Conservation (phyloP, 1,284 basidiomycete species). For the Leccinum colubrinum region DNA sequence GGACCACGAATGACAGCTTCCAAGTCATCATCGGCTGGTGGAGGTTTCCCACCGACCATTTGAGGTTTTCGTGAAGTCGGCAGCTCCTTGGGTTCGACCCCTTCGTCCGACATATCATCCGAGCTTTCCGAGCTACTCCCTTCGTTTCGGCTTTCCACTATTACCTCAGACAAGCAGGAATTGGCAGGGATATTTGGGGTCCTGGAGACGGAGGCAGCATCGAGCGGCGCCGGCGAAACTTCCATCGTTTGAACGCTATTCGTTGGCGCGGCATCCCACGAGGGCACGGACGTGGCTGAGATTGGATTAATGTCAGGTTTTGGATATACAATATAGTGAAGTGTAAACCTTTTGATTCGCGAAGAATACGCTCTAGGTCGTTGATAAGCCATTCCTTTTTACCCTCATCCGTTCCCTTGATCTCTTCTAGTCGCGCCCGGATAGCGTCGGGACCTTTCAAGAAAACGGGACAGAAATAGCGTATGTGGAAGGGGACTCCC, state of each 20-base stretch:
- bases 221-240: not conserved
- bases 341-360: conserved; percentile 18
- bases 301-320: conserved; percentile 2
- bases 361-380: conserved; percentile 35
- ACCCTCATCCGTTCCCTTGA: conserved; percentile 27
- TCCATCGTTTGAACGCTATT: not conserved
- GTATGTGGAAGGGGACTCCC: conserved; percentile 37
- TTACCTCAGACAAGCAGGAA: conserved; percentile 30
- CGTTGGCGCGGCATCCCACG: not conserved
- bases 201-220: conserved; percentile 1
- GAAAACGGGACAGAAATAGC: conserved; percentile 42
- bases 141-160: conserved; percentile 32
- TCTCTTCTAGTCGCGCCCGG: conserved; percentile 38
- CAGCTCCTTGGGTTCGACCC: conserved; percentile 3
- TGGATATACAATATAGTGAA: not conserved
- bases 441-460: conserved; percentile 38
- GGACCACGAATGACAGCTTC: conserved; percentile 50
- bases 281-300: conserved; percentile 1
- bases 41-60: conserved; percentile 5
- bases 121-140: conserved; percentile 35
- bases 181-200: conserved; percentile 22
- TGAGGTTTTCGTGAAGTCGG: conserved; percentile 3
- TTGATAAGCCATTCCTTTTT: conserved; percentile 33
- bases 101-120: conserved; percentile 17
- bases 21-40: conserved; percentile 37